Conservation (phyloP, 176 grass and related monocot genomes). For the Tillandsia fasciculata region DNA sequence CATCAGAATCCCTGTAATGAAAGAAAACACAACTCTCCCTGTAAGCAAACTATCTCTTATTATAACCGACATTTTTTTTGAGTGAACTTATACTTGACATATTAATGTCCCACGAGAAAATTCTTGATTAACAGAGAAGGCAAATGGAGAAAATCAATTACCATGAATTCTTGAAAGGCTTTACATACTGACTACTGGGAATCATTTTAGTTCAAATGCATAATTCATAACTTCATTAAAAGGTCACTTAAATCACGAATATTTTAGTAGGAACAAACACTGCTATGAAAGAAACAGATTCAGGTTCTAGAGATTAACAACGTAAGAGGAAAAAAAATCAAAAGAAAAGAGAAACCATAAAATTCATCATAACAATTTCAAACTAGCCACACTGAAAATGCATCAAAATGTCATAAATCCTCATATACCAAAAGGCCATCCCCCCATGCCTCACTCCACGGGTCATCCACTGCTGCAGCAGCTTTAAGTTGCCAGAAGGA, state of each 20-base stretch:
- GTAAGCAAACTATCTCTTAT: background rate
- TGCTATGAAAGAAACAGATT: no score
- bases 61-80: slow-evolving; percentile 9
- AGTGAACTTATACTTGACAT: background rate
- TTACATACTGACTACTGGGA: background rate
- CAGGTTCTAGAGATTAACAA: no score
- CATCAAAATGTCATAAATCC: background rate
- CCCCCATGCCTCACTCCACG: slow-evolving; percentile 52
- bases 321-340: no score
- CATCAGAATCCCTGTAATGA: slow-evolving; percentile 32
- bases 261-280: no score
- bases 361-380: slow-evolving; percentile 9
- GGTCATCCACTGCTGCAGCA: slow-evolving; percentile 51
- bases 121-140: background rate
- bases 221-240: no score
- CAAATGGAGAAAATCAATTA: background rate
- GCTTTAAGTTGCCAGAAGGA: slow-evolving; percentile 35
- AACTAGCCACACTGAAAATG: background rate
- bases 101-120: background rate
- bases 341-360: slow-evolving; percentile 1
- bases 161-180: background rate
- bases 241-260: no score
- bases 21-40: slow-evolving; percentile 13
- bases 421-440: slow-evolving; percentile 47
- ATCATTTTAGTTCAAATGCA: no score